A percentile compares a stretch with the other conserved stretches of the same genome.
Evolutionary conservation across 495 filamentous ascomycete species (phyloP).

Genomic region (Trichoderma orchidacearum): DNA sequence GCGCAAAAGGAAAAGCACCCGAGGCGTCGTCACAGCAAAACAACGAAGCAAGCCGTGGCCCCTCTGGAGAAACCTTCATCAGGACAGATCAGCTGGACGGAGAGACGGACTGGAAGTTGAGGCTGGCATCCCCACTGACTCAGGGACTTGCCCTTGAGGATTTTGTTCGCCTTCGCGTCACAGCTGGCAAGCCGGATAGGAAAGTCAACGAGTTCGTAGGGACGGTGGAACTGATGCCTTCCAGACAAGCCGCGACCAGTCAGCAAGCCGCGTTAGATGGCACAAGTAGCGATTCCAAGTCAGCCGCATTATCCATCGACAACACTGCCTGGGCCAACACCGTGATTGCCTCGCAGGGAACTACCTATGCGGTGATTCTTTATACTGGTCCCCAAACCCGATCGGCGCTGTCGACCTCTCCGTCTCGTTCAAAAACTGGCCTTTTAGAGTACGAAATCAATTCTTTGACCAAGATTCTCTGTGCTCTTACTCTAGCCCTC

Average conservation of each 20-base stretch:
- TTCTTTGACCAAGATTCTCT: constrained; percentile 93
- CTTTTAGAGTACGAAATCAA: constrained; percentile 95
- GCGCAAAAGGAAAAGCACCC: constrained; percentile 4
- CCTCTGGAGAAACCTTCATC: constrained; percentile 83
- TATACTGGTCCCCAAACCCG: constrained; percentile 94
- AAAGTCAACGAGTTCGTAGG: constrained; percentile 91
- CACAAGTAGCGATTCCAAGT: constrained; percentile 22
- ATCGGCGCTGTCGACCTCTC: constrained; percentile 83
- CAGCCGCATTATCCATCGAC: constrained; percentile 75
- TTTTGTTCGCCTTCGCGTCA: constrained; percentile 60
- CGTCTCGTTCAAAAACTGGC: constrained; percentile 83
- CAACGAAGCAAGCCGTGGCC: constrained; percentile 10
- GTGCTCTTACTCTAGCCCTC: constrained; percentile 69
- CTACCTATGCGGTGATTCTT: constrained; percentile 73
- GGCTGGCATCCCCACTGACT: constrained; percentile 70
- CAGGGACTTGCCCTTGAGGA: constrained; percentile 57
- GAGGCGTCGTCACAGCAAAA: not conserved
- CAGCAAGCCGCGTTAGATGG: not conserved
- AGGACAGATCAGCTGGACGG: constrained; percentile 95
- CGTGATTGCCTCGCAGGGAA: constrained; percentile 82
- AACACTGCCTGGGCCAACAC: constrained; percentile 99
- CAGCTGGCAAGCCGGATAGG: constrained; percentile 76
- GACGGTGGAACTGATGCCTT: constrained; percentile 51
- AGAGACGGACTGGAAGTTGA: constrained; percentile 98
- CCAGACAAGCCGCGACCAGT: constrained; percentile 21